These are phyloP conservation scores for Nitzschia palea DNA, from an alignment of 108 stramenopile genomes.

Conservation along the genomic window DNA sequence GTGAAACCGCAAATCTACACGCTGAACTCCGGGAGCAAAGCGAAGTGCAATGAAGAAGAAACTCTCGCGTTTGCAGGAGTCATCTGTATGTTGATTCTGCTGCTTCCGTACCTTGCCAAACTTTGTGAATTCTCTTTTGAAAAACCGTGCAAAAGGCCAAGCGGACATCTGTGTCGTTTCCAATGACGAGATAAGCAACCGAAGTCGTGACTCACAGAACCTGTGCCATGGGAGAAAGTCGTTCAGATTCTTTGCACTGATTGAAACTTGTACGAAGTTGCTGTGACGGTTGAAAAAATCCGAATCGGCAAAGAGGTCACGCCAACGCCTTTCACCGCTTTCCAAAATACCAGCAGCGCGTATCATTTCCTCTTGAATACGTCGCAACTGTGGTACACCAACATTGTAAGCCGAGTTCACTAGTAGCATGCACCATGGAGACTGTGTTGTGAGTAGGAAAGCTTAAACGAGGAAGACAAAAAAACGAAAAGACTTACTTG, in stretches of 20 bases:
- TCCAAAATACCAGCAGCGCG: slow-evolving; percentile 35
- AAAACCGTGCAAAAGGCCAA: slow-evolving; percentile 71
- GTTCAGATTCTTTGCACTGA: slow-evolving; percentile 45
- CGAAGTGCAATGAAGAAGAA: slow-evolving; percentile 70
- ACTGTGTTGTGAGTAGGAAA: not conserved
- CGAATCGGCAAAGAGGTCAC: slow-evolving; percentile 14
- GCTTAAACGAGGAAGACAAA: not conserved
- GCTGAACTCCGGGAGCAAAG: slow-evolving; percentile 50
- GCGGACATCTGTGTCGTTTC: slow-evolving; percentile 53
- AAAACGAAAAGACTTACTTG: slow-evolving; percentile 37
- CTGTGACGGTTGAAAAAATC: slow-evolving; percentile 37
- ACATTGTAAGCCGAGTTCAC: slow-evolving; percentile 97
- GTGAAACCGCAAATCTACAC: slow-evolving; percentile 50
- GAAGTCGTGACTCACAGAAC: slow-evolving; percentile 72
- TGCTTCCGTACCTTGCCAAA: slow-evolving; percentile 15
- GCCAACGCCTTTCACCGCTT: slow-evolving; percentile 13
- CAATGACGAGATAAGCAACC: slow-evolving; percentile 57
- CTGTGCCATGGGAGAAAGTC: slow-evolving; percentile 77
- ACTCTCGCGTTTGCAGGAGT: slow-evolving; percentile 26
- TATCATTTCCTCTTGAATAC: slow-evolving; percentile 74
- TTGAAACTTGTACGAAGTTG: slow-evolving; percentile 57
- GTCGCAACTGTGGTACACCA: slow-evolving; percentile 78
- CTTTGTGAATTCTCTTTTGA: slow-evolving; percentile 38
- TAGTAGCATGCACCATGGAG: not conserved
- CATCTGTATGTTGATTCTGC: not conserved